These are phyloP conservation scores for Pterothamnion heteromorphum DNA, from an alignment of 31 red algal genomes.

Conservation along the genomic window DNA sequence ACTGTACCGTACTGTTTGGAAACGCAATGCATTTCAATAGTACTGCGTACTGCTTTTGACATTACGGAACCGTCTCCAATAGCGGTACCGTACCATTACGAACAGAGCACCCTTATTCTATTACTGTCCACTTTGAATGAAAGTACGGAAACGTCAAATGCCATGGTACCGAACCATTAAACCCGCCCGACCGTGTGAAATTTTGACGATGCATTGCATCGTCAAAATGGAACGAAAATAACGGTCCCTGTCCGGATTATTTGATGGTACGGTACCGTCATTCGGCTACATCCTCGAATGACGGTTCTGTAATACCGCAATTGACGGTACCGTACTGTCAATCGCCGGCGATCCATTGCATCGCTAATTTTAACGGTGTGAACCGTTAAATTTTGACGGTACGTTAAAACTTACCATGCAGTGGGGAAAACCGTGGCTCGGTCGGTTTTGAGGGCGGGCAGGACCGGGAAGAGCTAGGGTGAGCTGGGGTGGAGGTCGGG, in stretches of 20 bases:
- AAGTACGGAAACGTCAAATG: background rate
- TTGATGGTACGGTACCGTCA: background rate
- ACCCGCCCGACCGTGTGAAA: background rate
- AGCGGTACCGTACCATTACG: background rate
- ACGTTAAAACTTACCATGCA: background rate
- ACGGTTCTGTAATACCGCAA: background rate
- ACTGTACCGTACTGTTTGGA: too few species aligned
- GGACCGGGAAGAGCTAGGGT: too few species aligned
- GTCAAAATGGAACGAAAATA: too few species aligned
- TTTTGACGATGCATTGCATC: constrained; percentile 5
- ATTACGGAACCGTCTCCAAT: background rate
- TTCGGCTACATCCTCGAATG: background rate
- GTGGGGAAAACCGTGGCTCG: too few species aligned
- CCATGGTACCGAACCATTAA: background rate
- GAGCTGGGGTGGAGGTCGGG: too few species aligned
- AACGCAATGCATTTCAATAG: too few species aligned
- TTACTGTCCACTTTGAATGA: background rate
- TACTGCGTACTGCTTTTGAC: background rate
- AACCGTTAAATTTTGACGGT: background rate
- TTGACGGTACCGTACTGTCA: background rate
- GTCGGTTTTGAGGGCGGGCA: too few species aligned
- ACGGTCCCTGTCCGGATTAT: background rate
- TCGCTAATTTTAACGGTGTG: background rate
- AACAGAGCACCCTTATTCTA: background rate
- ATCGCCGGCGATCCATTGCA: background rate